Conservation (phyloP, 2,329 filamentous ascomycete genomes). For the Pleurostoma richardsiae region DNA sequence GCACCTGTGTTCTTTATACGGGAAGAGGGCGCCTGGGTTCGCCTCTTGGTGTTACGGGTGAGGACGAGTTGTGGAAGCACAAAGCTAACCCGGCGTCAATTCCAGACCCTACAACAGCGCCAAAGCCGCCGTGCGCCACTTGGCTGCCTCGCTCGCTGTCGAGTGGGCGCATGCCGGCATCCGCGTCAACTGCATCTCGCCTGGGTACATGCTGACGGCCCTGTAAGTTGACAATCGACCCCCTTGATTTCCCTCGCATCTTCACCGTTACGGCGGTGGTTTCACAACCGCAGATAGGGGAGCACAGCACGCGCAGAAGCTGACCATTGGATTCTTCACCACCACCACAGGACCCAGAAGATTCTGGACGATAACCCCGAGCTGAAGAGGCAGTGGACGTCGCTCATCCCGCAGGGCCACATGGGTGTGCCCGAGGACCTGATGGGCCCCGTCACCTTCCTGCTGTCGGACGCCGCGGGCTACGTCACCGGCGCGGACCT, state of each 20-base stretch:
- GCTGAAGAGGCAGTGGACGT: slow-evolving; percentile 85
- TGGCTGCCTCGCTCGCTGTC: slow-evolving; percentile 82
- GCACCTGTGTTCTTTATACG: background rate
- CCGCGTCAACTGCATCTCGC: slow-evolving; percentile 90
- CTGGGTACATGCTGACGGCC: slow-evolving; percentile 94
- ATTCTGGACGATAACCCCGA: slow-evolving; percentile 92
- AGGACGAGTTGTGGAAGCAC: background rate
- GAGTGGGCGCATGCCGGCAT: slow-evolving; percentile 90
- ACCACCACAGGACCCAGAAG: slow-evolving; percentile 67
- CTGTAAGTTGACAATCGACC: background rate
- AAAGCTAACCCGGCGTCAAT: slow-evolving; percentile 7
- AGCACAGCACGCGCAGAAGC: too few relatives aligned
- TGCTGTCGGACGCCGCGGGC: slow-evolving; percentile 34
- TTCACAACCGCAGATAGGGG: background rate
- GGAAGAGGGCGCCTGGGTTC: background rate
- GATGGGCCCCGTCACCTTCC: slow-evolving; percentile 76
- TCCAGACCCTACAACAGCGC: slow-evolving; percentile 78
- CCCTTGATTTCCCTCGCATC: background rate
- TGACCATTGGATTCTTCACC: background rate
- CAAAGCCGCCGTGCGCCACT: slow-evolving; percentile 86
- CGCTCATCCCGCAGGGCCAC: slow-evolving; percentile 85
- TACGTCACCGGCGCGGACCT: slow-evolving; percentile 70
- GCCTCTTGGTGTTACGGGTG: background rate
- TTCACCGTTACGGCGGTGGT: background rate
- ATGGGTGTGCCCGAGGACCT: slow-evolving; percentile 91